phyloP scores from a whole-genome alignment of 495 filamentous ascomycete genomes.

The Talaromyces wortmannii region DNA sequence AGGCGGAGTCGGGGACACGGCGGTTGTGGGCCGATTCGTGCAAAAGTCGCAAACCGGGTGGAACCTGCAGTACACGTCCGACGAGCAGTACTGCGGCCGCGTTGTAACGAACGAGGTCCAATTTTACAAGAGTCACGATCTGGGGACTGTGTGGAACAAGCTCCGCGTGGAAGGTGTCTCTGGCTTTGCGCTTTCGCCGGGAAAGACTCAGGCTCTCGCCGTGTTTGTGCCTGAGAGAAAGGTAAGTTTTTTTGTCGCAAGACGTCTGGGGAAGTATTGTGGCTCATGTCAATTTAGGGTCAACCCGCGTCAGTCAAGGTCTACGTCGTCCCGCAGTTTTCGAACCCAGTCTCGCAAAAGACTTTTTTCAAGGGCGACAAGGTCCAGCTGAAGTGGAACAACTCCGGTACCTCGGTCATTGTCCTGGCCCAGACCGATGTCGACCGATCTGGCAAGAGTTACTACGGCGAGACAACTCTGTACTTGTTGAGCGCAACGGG shows the following conservation, averaged over 20 bases:
- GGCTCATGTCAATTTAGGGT: constrained; percentile 45
- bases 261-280: background rate
- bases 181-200: constrained; percentile 85
- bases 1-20: constrained; percentile 39
- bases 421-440: constrained; percentile 97
- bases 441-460: constrained; percentile 95
- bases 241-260: constrained; percentile 33
- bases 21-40: constrained; percentile 80
- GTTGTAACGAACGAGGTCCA: constrained; percentile 95
- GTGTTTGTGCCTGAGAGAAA: constrained; percentile 94
- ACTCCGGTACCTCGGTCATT: constrained; percentile 79
- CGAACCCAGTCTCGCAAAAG: constrained; percentile 80
- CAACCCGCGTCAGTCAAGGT: constrained; percentile 90
- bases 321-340: constrained; percentile 84
- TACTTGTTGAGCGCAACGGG: constrained; percentile 91
- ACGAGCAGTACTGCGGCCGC: constrained; percentile 88
- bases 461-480: constrained; percentile 96
- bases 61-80: constrained; percentile 94
- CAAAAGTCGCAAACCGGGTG: constrained; percentile 93
- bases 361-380: constrained; percentile 99
- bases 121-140: constrained; percentile 82
- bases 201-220: constrained; percentile 81
- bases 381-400: constrained; percentile 97
- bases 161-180: constrained; percentile 84
- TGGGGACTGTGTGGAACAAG: constrained; percentile 88